Evolutionary conservation across 2,329 filamentous ascomycete genomes (phyloP), one percentile per base, ranked within the genome.

Genomic region (Bimuria novae-zelandiae): DNA sequence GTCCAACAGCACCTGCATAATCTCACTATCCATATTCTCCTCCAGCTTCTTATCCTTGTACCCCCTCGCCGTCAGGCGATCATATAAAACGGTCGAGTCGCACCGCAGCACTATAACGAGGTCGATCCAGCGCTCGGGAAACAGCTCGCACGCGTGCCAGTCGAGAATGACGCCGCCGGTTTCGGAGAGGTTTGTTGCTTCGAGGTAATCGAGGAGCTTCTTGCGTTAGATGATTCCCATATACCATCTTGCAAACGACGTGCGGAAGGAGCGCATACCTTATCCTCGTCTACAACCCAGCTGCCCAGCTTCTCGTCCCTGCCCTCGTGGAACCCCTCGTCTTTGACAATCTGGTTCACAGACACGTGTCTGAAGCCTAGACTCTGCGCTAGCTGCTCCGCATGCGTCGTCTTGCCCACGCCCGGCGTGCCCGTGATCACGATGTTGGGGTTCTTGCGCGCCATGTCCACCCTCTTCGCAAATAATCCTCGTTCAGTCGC

Each of bases 91-190:
- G 17, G 84, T 85, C 16, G 90, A 92, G 63, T 94, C 86, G 51
- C 89, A 90, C 40, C 94, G 83, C 58, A 99, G 75, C 50, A 99
- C 94, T 4, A 97, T 89, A 0, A 99, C 92, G 2, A 99, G 83
- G 72, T 99, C 94, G 69, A 99, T 89, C 90, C 92, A 95, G 68
- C 89, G 89, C 71, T 89, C 87, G 2, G 94, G 94, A 69, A 97
- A 97, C 19, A 97, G 77, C 67, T 97, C 94, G 77, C 93, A 97
- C 2, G 92, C 93, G 76, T 99, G 94, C 93, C 94, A 99, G 77
- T 99, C 94, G 68, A 99, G 89, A 63, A 99, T 86, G 74, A 86
- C 90, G 17, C 94, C 94, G 52, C 93, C 93, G 17, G 83, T 77
- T 57, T 87, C 46, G 53, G 60, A 52, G 14, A 74, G 83, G 33